Conservation (phyloP, 163 green algal species). For the Scenedesmus sp. region DNA sequence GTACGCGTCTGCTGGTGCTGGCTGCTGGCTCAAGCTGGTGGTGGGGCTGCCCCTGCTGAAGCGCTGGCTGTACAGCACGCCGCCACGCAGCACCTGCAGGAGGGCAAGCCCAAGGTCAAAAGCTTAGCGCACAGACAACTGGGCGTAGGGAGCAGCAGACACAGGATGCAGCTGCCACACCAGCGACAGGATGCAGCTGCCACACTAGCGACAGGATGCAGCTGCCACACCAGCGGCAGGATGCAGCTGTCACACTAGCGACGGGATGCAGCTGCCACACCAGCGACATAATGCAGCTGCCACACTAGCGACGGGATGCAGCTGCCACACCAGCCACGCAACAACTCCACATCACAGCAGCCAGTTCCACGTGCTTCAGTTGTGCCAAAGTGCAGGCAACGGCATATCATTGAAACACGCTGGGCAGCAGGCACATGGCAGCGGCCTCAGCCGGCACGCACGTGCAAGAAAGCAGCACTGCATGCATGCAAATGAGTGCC, state of each 20-base stretch:
- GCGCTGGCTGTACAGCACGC: constrained; percentile 65
- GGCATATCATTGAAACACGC: neutral
- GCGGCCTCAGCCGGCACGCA: neutral
- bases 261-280: neutral
- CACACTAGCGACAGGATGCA: neutral
- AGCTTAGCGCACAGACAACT: neutral
- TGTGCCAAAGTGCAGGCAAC: neutral
- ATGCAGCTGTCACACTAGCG: neutral
- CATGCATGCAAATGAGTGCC: neutral
- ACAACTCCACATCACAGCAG: no score
- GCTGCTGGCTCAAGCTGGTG: constrained; percentile 34
- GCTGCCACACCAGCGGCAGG: neutral
- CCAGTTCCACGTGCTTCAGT: no score
- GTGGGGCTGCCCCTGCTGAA: constrained; percentile 67
- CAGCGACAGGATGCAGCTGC: neutral
- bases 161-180: neutral
- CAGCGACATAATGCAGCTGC: no score
- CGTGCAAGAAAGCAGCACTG: no score
- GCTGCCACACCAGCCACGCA: no score
- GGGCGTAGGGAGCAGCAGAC: neutral
- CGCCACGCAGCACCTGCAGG: constrained; percentile 76
- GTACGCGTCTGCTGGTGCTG: neutral
- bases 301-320: no score
- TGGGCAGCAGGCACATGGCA: neutral
- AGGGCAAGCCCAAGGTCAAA: neutral